Conservation (phyloP, 108 stramenopile genomes). For the Licmophora abbreviata region DNA sequence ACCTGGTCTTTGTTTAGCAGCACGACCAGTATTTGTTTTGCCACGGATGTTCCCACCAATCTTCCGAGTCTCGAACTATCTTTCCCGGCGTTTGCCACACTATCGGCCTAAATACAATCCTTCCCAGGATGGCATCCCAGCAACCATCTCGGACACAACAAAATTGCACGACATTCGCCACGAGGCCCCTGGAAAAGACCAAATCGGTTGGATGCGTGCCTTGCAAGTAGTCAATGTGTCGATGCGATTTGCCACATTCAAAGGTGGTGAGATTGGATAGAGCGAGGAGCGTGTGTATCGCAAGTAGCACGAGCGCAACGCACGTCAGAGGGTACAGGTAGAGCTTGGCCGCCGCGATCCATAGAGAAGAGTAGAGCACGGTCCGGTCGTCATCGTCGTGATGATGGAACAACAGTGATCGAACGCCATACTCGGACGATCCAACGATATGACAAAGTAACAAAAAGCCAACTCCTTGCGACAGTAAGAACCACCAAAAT, state of each 20-base stretch:
- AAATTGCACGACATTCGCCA: slow-evolving; percentile 35
- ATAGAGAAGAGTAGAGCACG: slow-evolving; percentile 5
- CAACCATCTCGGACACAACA: slow-evolving; percentile 32
- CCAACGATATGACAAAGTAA: slow-evolving; percentile 22
- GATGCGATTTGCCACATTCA: slow-evolving; percentile 40
- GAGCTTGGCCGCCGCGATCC: slow-evolving; percentile 22
- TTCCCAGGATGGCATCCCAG: neutral
- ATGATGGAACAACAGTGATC: slow-evolving; percentile 8
- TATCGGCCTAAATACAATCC: slow-evolving; percentile 39
- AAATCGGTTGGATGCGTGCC: slow-evolving; percentile 50
- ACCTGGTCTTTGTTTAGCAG: slow-evolving; percentile 26
- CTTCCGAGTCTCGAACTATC: slow-evolving; percentile 63
- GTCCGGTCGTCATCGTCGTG: slow-evolving; percentile 1
- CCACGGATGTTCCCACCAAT: slow-evolving; percentile 77
- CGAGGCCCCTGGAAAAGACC: slow-evolving; percentile 40
- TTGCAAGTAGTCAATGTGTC: slow-evolving; percentile 56
- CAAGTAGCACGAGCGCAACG: slow-evolving; percentile 20
- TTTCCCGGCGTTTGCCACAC: slow-evolving; percentile 49
- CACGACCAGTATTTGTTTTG: slow-evolving; percentile 85
- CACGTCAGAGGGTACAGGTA: slow-evolving; percentile 39
- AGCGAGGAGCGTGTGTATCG: slow-evolving; percentile 36
- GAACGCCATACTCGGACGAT: slow-evolving; percentile 10
- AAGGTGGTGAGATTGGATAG: slow-evolving; percentile 57
- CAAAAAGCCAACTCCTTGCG: slow-evolving; percentile 39
- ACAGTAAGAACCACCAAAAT: slow-evolving; percentile 68